Percentiles rank a stretch among this genome's conserved stretches.
Evolutionary conservation across 192 early-diverging fungal species (phyloP).

Genomic region (Umbelopsis isabellina): DNA sequence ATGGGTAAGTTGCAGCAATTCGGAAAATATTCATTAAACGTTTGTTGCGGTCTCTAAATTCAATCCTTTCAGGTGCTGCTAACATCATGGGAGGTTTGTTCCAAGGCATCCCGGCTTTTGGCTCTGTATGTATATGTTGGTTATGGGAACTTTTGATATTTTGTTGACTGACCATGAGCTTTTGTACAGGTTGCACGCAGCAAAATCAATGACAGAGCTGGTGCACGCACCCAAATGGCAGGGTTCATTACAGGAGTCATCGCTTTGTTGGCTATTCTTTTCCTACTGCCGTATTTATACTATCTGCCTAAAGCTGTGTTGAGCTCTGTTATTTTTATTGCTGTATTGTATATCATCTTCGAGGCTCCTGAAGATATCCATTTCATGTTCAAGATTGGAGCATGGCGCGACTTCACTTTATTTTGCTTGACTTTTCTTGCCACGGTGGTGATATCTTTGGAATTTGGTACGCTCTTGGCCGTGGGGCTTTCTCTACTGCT

Average conservation of each 20-base stretch:
- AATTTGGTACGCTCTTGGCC: conserved; percentile 91
- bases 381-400: conserved; percentile 79
- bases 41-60: too few species aligned
- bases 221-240: conserved; percentile 88
- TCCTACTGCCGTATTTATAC: conserved; percentile 69
- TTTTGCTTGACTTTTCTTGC: conserved; percentile 86
- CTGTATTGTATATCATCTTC: conserved; percentile 78
- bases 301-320: conserved; percentile 44
- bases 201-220: conserved; percentile 91
- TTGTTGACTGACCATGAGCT: conserved; percentile 42
- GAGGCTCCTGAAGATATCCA: conserved; percentile 74
- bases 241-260: conserved; percentile 80
- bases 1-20: conserved; percentile 38
- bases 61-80: conserved; percentile 59
- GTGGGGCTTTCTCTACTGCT: conserved; percentile 87
- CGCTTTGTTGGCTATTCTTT: conserved; percentile 80
- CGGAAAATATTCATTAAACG: background rate
- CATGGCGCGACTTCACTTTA: conserved; percentile 84
- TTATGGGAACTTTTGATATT: background rate
- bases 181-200: conserved; percentile 90
- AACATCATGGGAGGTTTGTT: conserved; percentile 87
- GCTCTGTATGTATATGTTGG: conserved; percentile 27
- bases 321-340: conserved; percentile 81
- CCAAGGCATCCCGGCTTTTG: conserved; percentile 45
- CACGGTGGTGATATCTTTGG: conserved; percentile 89